These are phyloP conservation scores for Sporothrix phasma DNA, from an alignment of 2,329 filamentous ascomycete species.

Conservation along the genomic window DNA sequence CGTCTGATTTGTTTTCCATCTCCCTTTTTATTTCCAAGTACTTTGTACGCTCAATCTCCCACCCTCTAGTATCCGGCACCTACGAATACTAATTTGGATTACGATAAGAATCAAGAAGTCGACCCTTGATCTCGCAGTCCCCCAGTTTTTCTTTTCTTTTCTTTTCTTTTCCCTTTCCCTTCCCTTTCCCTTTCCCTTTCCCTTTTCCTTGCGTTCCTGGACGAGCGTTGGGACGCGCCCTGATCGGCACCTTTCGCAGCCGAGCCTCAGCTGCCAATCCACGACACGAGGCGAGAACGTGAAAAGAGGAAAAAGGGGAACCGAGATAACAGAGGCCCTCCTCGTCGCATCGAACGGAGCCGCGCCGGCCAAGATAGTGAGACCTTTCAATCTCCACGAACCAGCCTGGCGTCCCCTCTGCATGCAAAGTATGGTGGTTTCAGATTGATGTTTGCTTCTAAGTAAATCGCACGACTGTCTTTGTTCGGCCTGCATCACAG, in stretches of 20 bases:
- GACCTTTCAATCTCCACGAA: constrained; percentile 2
- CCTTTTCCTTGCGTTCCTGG: too few relatives aligned
- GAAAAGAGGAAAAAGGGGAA: neutral
- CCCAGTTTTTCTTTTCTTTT: too few relatives aligned
- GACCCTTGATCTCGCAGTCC: too few relatives aligned
- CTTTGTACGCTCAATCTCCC: neutral
- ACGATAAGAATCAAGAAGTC: too few relatives aligned
- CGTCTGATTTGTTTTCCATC: neutral
- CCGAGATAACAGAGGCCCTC: neutral
- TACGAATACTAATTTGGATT: too few relatives aligned
- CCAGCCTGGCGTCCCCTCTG: neutral
- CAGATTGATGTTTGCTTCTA: neutral
- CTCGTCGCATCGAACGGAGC: neutral
- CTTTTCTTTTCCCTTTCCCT: too few relatives aligned
- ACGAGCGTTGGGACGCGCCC: neutral
- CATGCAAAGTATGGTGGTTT: neutral
- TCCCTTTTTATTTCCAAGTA: neutral
- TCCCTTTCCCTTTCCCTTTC: too few relatives aligned
- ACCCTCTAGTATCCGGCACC: neutral
- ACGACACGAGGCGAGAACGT: neutral
- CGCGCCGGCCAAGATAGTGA: neutral
- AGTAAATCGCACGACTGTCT: neutral
- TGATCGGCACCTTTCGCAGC: neutral
- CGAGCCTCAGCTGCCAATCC: too few relatives aligned
- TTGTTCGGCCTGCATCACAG: too few relatives aligned